Conservation (phyloP, 495 filamentous ascomycete genomes). For the Margaritispora aquatica region DNA sequence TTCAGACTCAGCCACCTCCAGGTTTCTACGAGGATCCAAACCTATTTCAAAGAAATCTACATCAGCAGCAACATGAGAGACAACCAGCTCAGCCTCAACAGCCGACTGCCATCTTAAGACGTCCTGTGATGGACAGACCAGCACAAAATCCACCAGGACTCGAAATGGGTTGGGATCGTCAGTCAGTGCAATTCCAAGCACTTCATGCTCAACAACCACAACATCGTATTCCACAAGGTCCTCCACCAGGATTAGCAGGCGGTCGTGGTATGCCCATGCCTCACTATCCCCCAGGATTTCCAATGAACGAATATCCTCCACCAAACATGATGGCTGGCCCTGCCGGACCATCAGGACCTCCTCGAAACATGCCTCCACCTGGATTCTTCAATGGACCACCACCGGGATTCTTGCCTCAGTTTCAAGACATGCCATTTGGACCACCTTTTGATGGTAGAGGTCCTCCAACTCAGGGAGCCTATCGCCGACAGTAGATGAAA, state of each 20-base stretch:
- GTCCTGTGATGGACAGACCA: slow-evolving; percentile 23
- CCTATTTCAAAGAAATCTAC: slow-evolving; percentile 19
- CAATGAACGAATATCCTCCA: slow-evolving; percentile 31
- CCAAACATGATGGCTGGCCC: slow-evolving; percentile 36
- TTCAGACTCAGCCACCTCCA: slow-evolving; percentile 29
- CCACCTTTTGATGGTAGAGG: slow-evolving; percentile 39
- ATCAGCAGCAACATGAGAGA: slow-evolving; percentile 31
- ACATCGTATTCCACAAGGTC: slow-evolving; percentile 16
- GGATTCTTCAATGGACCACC: slow-evolving; percentile 39
- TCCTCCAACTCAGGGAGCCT: slow-evolving; percentile 28
- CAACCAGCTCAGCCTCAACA: slow-evolving; percentile 34
- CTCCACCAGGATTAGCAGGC: slow-evolving; percentile 42
- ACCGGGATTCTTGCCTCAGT: slow-evolving; percentile 27
- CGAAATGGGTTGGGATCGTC: slow-evolving; percentile 32
- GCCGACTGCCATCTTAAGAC: slow-evolving; percentile 50
- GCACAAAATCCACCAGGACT: slow-evolving; percentile 34
- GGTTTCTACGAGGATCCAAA: slow-evolving; percentile 19
- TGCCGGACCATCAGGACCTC: neutral
- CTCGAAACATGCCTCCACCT: slow-evolving; percentile 28
- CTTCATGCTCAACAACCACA: slow-evolving; percentile 39
- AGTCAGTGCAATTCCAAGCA: slow-evolving; percentile 34
- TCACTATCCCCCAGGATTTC: slow-evolving; percentile 36
- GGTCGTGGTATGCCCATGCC: slow-evolving; percentile 41
- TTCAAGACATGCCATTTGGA: slow-evolving; percentile 37
- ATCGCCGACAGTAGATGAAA: slow-evolving; percentile 3